Evolutionary conservation across 306 rosid genomes (phyloP), one percentile per base, ranked within the genome.

Genomic region (Ceratonia siliqua): DNA sequence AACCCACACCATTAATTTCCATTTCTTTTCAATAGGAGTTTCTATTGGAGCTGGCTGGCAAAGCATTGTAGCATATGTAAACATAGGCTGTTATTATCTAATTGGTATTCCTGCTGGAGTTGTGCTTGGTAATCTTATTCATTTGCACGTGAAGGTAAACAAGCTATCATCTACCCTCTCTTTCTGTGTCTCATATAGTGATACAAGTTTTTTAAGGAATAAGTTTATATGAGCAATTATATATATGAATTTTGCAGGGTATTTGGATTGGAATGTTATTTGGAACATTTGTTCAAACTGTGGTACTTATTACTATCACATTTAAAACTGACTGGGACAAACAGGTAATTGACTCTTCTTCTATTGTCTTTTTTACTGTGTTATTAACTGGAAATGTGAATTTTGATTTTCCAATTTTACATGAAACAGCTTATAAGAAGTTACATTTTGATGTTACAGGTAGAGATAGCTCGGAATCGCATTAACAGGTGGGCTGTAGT

Each of bases 31-130:
- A 4, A 33, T 58, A 86, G 90, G 90, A 53, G 92, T 88, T 25
- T 81, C 90, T 42, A 35, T 88, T 53, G 92, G 90, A 79, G 92
- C 92, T 45, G 90, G 92, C 0, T 85, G 88, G 87, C 92, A 86
- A 62, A 82, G 87, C 42, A 22, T 43, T 25, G 90, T 88, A 32
- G 89, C 92, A 67, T 85, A 83, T 27, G 87, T 88, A 4, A 88
- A 88, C 79, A 78, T 88, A 50, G 87, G 76, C 0, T 82, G 88
- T 20, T 86, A 88, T 79, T 88, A 88, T 70, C 30, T 88, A 0
- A 22, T 88, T 9, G 90, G 92, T 25, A 46, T 88, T 75, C 90
- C 90, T 41, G 80, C 78, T 38, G 90, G 92, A 62, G 63, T 78
- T 5, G 20, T 86, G 15, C 87, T 88, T 77, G 85, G 83, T 35